These are phyloP conservation scores for Globisporangium barbulae DNA, from an alignment of 352 stramenopile genomes.

Conservation along the genomic window DNA sequence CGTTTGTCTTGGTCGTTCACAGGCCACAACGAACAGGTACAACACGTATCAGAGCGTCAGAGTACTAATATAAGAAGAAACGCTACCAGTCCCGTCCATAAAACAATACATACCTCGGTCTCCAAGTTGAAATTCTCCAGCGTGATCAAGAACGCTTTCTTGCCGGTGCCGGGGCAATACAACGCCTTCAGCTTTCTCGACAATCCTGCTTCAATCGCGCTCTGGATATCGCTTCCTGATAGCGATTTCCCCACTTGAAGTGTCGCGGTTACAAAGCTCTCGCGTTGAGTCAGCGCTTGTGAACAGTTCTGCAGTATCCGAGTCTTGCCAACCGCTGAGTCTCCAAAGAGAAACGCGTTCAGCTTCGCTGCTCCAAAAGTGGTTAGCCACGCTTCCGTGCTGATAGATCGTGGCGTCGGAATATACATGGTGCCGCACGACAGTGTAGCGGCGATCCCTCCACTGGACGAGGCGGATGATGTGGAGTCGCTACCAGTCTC, in stretches of 20 bases:
- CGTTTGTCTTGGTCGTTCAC: not conserved
- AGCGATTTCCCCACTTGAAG: conserved; percentile 33
- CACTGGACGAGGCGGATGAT: conserved; percentile 2
- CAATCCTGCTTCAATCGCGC: conserved; percentile 34
- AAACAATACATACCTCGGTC: conserved; percentile 26
- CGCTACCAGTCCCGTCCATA: not conserved
- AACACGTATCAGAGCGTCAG: not conserved
- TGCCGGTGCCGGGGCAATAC: conserved; percentile 50
- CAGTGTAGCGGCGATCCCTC: not conserved
- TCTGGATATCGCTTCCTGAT: conserved; percentile 31
- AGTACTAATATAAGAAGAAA: not conserved
- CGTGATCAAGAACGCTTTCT: conserved; percentile 34
- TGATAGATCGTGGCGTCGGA: conserved; percentile 35
- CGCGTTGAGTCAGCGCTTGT: conserved; percentile 26
- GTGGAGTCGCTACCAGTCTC: not conserved
- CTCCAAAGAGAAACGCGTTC: conserved; percentile 47
- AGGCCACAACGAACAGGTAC: not conserved
- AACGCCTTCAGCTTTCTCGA: conserved; percentile 52
- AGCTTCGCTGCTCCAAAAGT: conserved; percentile 35
- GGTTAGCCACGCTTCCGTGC: conserved; percentile 32
- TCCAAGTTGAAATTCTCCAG: conserved; percentile 67
- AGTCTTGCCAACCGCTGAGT: conserved; percentile 51
- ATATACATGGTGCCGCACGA: conserved; percentile 34
- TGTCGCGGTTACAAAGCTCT: conserved; percentile 28
- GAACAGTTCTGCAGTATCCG: conserved; percentile 37